Percentiles rank a stretch among this genome's conserved stretches.
Conservation (phyloP, 2,329 filamentous ascomycete species). For the Beauveria brongniartii region DNA sequence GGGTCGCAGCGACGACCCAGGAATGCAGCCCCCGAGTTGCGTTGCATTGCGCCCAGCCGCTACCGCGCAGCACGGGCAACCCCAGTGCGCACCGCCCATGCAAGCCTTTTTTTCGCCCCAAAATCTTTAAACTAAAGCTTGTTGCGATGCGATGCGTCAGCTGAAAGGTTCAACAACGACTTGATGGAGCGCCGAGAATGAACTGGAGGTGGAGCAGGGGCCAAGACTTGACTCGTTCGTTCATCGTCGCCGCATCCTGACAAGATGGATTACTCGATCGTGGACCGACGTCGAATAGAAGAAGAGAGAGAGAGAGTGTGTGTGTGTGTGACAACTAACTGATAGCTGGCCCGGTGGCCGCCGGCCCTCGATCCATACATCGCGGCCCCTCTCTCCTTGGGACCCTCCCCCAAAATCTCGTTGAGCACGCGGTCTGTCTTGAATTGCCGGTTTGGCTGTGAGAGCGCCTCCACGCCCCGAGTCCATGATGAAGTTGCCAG, state of each 20-base stretch:
- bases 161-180: background rate
- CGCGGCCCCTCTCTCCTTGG: background rate
- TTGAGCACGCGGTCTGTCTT: no score
- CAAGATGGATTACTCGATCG: background rate
- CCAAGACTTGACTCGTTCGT: background rate
- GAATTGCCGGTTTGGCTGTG: no score
- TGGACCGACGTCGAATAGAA: background rate
- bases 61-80: slow-evolving; percentile 2
- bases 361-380: background rate
- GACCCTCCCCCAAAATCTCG: background rate
- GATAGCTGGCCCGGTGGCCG: background rate
- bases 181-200: background rate
- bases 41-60: background rate
- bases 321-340: no score
- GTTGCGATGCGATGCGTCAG: background rate
- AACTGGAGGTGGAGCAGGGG: background rate
- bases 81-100: background rate
- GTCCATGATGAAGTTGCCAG: no score
- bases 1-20: background rate
- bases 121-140: slow-evolving; percentile 7
- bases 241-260: background rate
- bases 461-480: background rate
- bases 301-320: no score
- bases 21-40: background rate
- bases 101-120: background rate